These are phyloP conservation scores for Skeletonema grethae DNA, from an alignment of 108 stramenopile genomes.

Conservation along the genomic window DNA sequence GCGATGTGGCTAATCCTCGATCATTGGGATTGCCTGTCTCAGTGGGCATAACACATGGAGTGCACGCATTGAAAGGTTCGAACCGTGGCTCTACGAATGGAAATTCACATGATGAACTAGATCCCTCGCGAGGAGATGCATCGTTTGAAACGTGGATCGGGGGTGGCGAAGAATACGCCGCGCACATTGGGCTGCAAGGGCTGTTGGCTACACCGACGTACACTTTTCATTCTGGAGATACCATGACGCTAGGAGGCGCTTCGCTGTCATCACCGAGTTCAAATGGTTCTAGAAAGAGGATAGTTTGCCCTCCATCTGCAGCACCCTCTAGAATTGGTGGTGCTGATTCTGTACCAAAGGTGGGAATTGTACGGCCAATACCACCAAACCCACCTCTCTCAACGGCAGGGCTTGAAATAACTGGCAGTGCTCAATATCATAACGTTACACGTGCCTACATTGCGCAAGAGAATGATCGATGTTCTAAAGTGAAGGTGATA, in stretches of 20 bases:
- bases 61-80: slow-evolving; percentile 12
- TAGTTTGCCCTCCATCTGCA: slow-evolving; percentile 44
- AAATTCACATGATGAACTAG: not conserved
- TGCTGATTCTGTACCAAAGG: slow-evolving; percentile 71
- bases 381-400: slow-evolving; percentile 38
- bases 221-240: slow-evolving; percentile 46
- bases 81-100: slow-evolving; percentile 3
- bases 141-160: slow-evolving; percentile 44
- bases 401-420: slow-evolving; percentile 44
- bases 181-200: slow-evolving; percentile 38
- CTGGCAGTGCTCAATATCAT: slow-evolving; percentile 46
- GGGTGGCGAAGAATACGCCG: slow-evolving; percentile 22
- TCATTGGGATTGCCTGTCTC: slow-evolving; percentile 45
- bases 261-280: not conserved
- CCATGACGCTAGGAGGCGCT: slow-evolving; percentile 11
- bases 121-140: not conserved
- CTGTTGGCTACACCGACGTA: slow-evolving; percentile 26
- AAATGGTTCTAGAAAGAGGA: slow-evolving; percentile 23
- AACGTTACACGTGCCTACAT: slow-evolving; percentile 32
- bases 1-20: slow-evolving; percentile 34
- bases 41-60: slow-evolving; percentile 44
- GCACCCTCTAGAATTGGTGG: slow-evolving; percentile 60
- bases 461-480: slow-evolving; percentile 34
- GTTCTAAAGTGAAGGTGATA: slow-evolving; percentile 37
- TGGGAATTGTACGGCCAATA: slow-evolving; percentile 79